These are phyloP conservation scores for Kwoniella bestiolae DNA, from an alignment of 768 basidiomycete species.

Conservation along the genomic window DNA sequence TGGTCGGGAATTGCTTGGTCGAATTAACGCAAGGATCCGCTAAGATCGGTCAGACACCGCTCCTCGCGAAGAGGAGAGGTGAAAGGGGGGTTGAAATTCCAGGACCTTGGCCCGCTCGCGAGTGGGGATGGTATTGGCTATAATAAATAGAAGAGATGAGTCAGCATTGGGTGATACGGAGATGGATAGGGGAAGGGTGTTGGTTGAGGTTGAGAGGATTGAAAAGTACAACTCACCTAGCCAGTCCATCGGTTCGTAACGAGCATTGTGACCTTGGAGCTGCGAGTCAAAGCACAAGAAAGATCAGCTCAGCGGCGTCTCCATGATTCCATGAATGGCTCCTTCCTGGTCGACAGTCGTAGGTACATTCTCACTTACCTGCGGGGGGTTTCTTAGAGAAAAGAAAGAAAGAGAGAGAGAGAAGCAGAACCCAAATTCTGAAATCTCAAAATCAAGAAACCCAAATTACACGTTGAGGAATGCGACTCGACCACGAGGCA, in stretches of 20 bases:
- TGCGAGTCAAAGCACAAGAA: constrained; percentile 10
- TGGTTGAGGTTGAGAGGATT: not conserved
- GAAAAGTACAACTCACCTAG: constrained; percentile 9
- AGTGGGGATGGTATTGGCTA: constrained; percentile 28
- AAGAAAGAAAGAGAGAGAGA: constrained; percentile 17
- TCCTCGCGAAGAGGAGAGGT: not conserved
- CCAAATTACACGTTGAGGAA: not conserved
- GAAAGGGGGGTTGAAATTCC: constrained; percentile 56
- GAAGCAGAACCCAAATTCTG: constrained; percentile 2
- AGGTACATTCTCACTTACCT: constrained; percentile 10
- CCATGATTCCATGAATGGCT: not conserved
- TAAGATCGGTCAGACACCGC: constrained; percentile 40
- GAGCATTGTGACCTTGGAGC: constrained; percentile 59
- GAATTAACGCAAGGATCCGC: constrained; percentile 48
- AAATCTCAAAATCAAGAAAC: constrained; percentile 16
- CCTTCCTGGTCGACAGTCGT: no score
- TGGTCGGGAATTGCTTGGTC: constrained; percentile 54
- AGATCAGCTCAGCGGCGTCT: not conserved
- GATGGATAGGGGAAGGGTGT: constrained; percentile 10
- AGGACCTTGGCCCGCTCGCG: constrained; percentile 59
- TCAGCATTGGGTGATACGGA: not conserved
- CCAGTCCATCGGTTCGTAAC: constrained; percentile 41
- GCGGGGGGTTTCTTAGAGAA: constrained; percentile 7
- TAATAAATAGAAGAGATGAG: not conserved
- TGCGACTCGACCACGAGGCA: constrained; percentile 3